Base-by-base conservation (phyloP, 768 basidiomycete genomes). In the Pseudohyphozyma bogoriensis region DNA sequence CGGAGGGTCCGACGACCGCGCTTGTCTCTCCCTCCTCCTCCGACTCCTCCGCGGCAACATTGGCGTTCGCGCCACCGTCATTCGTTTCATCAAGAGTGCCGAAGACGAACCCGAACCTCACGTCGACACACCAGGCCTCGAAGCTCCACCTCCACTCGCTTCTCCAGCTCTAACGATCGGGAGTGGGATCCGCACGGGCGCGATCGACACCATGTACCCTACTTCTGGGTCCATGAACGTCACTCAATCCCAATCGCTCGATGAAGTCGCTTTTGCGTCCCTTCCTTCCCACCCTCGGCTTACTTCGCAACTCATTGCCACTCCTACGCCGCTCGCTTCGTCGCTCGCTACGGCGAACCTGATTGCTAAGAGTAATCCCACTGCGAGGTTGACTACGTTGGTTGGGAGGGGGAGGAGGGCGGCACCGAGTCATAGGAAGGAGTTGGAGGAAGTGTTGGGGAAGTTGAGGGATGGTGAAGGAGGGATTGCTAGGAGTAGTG, bases 1-100 rank as follows among this genome's bases (percentile, higher is more conserved):
- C 71, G 93, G 93, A 39, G 93, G 93, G 0, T 84, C 89, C 0
- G 93, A 99, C 71, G 93, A 96, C 72, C 82, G 95, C 1, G 78
- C 89, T 26, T 88, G 89, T 0, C 75, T 97, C 31, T 75, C 80
- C 33, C 82, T 97, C 68, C 81, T 89, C 6, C 81, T 87, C 36
- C 92, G 96, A 72, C 76, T 95, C 32, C 86, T 90, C 58, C 73
- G 74, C 35, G 84, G 85, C 62, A 85, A 84, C 65, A 72, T 80
- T 0, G 74, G 72, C 37, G 79, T 88, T 0, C 80, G 74, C 7
- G 95, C 88, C 1, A 89, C 86, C 0, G 81, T 89, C 0, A 75
- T 93, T 2, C 77, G 83, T 51, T 76, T 93, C 35, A 68, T 35
- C 20, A 44, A 59, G 29, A 56, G 67, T 37, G 67, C 71, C 26